Evolutionary conservation across 768 basidiomycete genomes (phyloP), one percentile per base, ranked within the genome.

Genomic region (Myochromella boudieri): DNA sequence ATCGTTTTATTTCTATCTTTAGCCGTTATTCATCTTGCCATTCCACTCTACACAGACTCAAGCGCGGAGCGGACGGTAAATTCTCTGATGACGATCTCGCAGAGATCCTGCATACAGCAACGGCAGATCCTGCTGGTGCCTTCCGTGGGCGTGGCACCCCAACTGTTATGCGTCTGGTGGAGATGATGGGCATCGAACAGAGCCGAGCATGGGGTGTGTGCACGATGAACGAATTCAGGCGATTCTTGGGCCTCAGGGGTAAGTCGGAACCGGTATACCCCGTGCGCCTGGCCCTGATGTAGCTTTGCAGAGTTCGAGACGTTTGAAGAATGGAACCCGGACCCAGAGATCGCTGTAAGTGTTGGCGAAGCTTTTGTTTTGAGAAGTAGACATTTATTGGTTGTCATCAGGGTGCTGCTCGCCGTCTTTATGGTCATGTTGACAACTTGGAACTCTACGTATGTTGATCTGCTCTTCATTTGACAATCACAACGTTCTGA

Each of bases 21-120:
- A n/a, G n/a, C n/a, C n/a, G n/a, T n/a, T n/a, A n/a, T n/a, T n/a
- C n/a, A n/a, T n/a, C n/a, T 27, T 37, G n/a, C 26, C 27, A 12
- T 42, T 12, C 37, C 6, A 9, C 8, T 18, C 29, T 10, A 6
- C n/a, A 3, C 17, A 51, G 49, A 11, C 55, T 79, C 15, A 58
- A 61, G 25, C 77, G 81, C 17, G 69, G 64, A 5, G 27, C 67
- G 1, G 67, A 73, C 37, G 78, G 77, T 11, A 58, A 61, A 20
- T 87, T 85, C 60, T 53, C 65, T 8, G 78, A 84, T 53, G 68
- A 64, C 21, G 78, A 76, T 39, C 59, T 85, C 26, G 77, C 77
- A 0, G 60, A 63, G 7, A 60, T 80, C 34, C 54, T 80, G 21
- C 70, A 72, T 27, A 60, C 70, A 27, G 74, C 80, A 3, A 80